Conservation (phyloP, 331 rosid species). For the Rosa hybrid region DNA sequence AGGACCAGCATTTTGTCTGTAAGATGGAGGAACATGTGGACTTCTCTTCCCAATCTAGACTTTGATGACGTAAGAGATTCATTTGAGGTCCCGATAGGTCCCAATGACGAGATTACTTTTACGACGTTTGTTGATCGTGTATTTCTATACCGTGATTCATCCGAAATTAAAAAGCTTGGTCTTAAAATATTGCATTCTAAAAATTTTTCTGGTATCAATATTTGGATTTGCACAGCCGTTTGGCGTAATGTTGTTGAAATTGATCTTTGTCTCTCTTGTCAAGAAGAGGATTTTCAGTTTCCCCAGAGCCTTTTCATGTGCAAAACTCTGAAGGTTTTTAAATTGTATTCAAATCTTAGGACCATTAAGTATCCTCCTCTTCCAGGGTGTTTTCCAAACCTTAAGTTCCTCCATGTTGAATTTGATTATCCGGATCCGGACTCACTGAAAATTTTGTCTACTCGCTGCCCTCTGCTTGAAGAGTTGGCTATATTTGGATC, state of each 20-base stretch:
- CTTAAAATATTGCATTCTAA: neutral
- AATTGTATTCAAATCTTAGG: too few relatives aligned
- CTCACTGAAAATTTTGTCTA: too few relatives aligned
- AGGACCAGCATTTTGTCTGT: neutral
- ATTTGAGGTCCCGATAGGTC: too few relatives aligned
- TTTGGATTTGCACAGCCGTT: neutral
- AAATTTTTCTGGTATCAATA: neutral
- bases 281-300: too few relatives aligned
- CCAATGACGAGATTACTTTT: neutral
- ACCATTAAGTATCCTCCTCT: too few relatives aligned
- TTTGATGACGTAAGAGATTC: neutral
- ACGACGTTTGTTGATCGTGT: neutral
- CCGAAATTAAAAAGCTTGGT: neutral
- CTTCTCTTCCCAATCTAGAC: neutral
- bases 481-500: too few relatives aligned
- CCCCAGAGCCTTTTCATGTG: too few relatives aligned
- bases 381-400: too few relatives aligned
- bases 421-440: too few relatives aligned
- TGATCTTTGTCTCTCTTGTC: neutral
- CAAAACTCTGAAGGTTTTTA: too few relatives aligned
- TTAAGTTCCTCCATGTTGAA: too few relatives aligned
- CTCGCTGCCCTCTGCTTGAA: too few relatives aligned
- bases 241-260: neutral
- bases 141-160: neutral
- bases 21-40: constrained; percentile 2